Evolutionary conservation across 345 rosid species (phyloP), one percentile per base, ranked within the genome.

Genomic region (Heritiera littoralis): DNA sequence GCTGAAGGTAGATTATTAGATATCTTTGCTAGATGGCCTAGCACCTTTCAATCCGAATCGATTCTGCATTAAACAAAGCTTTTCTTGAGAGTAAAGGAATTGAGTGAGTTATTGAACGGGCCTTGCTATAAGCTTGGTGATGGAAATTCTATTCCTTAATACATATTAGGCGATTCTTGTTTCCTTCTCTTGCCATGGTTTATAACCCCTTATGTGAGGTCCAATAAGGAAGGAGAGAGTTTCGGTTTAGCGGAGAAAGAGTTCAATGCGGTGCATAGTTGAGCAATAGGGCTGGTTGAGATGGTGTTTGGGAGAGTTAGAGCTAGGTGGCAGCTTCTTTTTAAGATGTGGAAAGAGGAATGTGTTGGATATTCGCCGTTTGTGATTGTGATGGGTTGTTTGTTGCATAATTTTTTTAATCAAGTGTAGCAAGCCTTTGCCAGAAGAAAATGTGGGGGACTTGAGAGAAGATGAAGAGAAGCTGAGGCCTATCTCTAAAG

Each of bases 11-110:
- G 89, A 54, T 91, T 94, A 82, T 56, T 82, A 23, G 93, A 94
- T 85, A 88, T 94, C 82, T 94, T 97, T 1, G 93, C 95, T 32
- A 95, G 97, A 6, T 92, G 98, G 98, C 95, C 93, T 7, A 66
- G 85, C 46, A 81, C 85, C 0, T 85, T 92, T 85, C 86, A 83
- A 56, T 87, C 89, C 0, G 85, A 84, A 59, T 79, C 89, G 0
- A 90, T 92, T 80, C 77, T 92, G 56, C 80, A 77, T 40, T 88
- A 91, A 69, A 87, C 88, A 0, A 88, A 82, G 84, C 84, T 94
- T 65, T 91, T 82, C 81, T 77, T 78, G 0, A 66, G 78, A 2
- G 83, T 85, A n/a, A 86, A 87, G 54, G 91, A 88, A 28, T 80
- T 88, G 3, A 76, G 79, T 51, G 86, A 90, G 69, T 79, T 90